Evolutionary conservation across 73 alveolate species (phyloP), one percentile per base, ranked within the genome.

Genomic region (Blepharisma stoltei): DNA sequence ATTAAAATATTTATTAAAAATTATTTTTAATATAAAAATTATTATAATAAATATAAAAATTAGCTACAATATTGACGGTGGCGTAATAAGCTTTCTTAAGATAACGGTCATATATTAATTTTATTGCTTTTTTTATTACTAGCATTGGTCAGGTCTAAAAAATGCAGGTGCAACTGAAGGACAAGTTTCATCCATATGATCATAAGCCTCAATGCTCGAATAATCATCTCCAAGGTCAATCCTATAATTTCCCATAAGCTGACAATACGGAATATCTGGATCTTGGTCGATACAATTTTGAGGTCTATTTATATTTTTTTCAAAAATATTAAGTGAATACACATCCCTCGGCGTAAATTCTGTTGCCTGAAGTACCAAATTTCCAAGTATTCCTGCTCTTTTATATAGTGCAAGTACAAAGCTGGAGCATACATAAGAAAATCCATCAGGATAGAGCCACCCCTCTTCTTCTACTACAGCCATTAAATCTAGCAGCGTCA

Each of bases 111-210:
- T 32, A 32, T 32, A 32, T 32, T 32, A 32, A 32, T 32, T 32
- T 32, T 32, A 32, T 32, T 32, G 41, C n/a, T n/a, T 32, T 32
- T 32, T 32, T 32, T 32, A 32, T 32, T 32, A 32, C 3, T 95
- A 94, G 67, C 99, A 94, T 1, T 94, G 97, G 43, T 55, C 89
- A 20, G 96, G 93, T 77, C 97, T 93, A 67, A 65, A 47, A 75
- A 85, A 92, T 37, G 83, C 88, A n/a, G 97, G 97, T 1, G 96
- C 91, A 25, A 81, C 77, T 44, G 95, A 76, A 38, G 99, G 95
- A 83, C 99, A 95, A 52, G 54, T 67, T 80, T 95, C 99, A 79
- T 94, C 85, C 99, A 95, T 95, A 82, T 92, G 91, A 18, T 67
- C 85, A 85, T 95, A 95, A 9, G 98, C 97, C 7, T 69, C 85